Evolutionary conservation across 305 asterid species (phyloP).

Genomic region (Nicotiana rustica): DNA sequence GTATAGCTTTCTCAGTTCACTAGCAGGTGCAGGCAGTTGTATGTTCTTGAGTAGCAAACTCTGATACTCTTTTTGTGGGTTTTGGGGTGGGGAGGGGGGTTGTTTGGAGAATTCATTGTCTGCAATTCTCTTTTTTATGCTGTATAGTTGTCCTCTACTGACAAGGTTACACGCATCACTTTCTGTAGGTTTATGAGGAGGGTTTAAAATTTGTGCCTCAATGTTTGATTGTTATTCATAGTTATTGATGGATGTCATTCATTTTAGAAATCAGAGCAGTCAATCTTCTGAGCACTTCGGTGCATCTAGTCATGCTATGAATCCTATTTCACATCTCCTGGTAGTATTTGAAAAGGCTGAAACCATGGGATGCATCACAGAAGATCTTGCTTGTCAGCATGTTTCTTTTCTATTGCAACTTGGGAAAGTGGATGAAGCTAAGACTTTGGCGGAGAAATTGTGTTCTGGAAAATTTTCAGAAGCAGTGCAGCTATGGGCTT

Average conservation of each 20-base stretch:
- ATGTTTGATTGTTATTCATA: slow-evolving; percentile 67
- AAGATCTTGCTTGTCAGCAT: slow-evolving; percentile 77
- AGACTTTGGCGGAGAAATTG: slow-evolving; percentile 58
- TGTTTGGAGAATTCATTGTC: neutral
- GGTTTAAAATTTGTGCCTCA: slow-evolving; percentile 56
- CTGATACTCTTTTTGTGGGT: neutral
- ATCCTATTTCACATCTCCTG: slow-evolving; percentile 67
- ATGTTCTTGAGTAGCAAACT: neutral
- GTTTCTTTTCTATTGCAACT: slow-evolving; percentile 70
- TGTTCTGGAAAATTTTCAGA: slow-evolving; percentile 63
- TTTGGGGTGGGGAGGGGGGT: neutral
- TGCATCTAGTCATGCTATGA: slow-evolving; percentile 44
- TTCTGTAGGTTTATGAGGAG: slow-evolving; percentile 81
- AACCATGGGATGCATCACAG: slow-evolving; percentile 62
- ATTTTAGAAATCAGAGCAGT: slow-evolving; percentile 42
- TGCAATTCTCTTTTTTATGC: slow-evolving; percentile 24
- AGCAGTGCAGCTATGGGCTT: slow-evolving; percentile 68
- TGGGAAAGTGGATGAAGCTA: slow-evolving; percentile 68
- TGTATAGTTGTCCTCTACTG: slow-evolving; percentile 29
- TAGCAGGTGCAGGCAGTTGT: neutral
- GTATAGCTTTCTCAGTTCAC: neutral
- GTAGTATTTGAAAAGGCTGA: slow-evolving; percentile 74
- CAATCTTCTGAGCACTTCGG: slow-evolving; percentile 43
- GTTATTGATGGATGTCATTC: slow-evolving; percentile 66
- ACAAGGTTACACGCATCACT: slow-evolving; percentile 30